Conservation (phyloP, 345 rosid species). For the Cardamine chenopodiifolia region DNA sequence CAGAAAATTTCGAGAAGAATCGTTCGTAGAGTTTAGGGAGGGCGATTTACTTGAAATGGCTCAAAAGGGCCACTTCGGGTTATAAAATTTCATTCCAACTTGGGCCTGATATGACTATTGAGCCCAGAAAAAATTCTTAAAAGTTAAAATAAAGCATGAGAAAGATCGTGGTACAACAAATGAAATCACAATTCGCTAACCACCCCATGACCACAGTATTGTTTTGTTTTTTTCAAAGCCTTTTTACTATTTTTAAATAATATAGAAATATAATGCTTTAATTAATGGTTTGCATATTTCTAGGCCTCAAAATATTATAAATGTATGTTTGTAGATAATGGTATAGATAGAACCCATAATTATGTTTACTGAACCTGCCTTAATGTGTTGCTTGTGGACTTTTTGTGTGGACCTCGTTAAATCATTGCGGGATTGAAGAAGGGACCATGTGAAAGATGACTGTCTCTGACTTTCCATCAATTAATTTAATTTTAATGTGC, state of each 20-base stretch:
- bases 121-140: not conserved
- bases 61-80: not conserved
- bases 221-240: not conserved
- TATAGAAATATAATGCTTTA: too few species aligned
- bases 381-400: not conserved
- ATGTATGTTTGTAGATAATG: not conserved
- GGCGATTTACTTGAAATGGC: not conserved
- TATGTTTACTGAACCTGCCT: not conserved
- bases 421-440: not conserved
- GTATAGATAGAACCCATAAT: not conserved
- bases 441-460: not conserved
- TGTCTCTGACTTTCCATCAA: not conserved
- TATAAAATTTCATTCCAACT: not conserved
- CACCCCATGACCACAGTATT: not conserved
- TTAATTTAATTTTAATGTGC: not conserved
- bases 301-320: not conserved
- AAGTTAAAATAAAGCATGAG: not conserved
- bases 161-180: not conserved
- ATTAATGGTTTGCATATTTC: not conserved
- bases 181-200: not conserved
- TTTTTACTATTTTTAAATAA: not conserved
- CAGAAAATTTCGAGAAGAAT: conserved; percentile 5
- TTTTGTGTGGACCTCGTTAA: not conserved
- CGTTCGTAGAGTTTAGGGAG: not conserved
- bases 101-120: not conserved